Base-by-base conservation (phyloP, 2,329 filamentous ascomycete genomes). In the Phaeomoniella chlamydospora region DNA sequence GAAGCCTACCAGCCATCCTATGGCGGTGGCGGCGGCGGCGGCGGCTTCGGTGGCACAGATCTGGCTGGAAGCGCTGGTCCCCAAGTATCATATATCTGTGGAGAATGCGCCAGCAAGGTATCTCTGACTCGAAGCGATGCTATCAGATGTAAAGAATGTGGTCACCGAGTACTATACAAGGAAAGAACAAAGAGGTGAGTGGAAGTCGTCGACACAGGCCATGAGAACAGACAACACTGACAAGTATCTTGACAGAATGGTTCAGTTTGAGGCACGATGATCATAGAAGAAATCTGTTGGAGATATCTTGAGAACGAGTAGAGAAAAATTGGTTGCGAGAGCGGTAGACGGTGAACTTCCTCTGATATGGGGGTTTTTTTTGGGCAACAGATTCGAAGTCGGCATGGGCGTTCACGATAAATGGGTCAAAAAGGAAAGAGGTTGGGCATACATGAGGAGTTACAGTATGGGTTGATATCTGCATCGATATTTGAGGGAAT, bases 101-200 rank as follows among this genome's bases (percentile, higher is more conserved):
- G 83, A 54, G 84, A 92, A 62, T 94, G 85, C 67, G 83, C 81
- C 40, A 68, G 73, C 43, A 79, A 81, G 48, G 81, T 88, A 31
- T 68, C 72, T 13, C 65, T 93, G 48, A 80, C 80, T 59, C 74
- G 78, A 46, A 79, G 76, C 43, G 84, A 90, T 50, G 77, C 80
- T 19, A 88, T 93, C 47, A 72, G 84, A 17, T 94, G 86, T 69
- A 81, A 83, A 58, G 82, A 87, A 62, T 98, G 90, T 58, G 90
- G 90, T 5, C 90, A 94, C 52, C 78, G 90, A 45, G 86, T 98
- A 42, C 64, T 98, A 47, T 96, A 96, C 64, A 98, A 98, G 74
- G 84, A 94, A 73, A 67, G 90, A 54, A 98, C 90, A 31, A 94
- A 93, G 70, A 76, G 90, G 90, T 94, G 57, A 61, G 80, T 64